A percentile compares a stretch with the other conserved stretches of the same genome.
Evolutionary conservation across 2,329 filamentous ascomycete genomes (phyloP).

Genomic region (Nectriaceae sp.): DNA sequence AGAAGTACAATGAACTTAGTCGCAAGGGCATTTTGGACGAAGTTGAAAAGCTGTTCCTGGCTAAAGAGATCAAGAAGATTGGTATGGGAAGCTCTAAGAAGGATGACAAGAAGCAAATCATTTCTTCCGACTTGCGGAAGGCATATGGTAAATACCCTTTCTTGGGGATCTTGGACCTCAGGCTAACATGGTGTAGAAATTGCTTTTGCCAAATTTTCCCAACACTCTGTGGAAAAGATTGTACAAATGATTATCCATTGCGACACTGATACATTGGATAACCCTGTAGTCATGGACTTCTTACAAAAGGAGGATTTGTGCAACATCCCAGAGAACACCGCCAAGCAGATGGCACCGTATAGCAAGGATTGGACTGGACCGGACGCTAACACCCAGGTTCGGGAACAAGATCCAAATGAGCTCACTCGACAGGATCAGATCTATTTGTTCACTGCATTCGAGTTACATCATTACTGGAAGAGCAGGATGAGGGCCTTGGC

Average conservation of each 20-base stretch:
- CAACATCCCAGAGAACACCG: conserved; percentile 85
- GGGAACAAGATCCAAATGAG: conserved; percentile 85
- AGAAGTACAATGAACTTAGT: conserved; percentile 92
- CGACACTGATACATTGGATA: conserved; percentile 85
- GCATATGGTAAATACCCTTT: conserved; percentile 66
- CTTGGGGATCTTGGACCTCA: neutral
- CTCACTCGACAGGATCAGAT: conserved; percentile 95
- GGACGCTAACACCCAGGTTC: conserved; percentile 72
- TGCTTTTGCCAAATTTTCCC: conserved; percentile 90
- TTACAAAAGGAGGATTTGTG: conserved; percentile 90
- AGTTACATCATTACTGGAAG: conserved; percentile 98
- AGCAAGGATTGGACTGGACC: conserved; percentile 95
- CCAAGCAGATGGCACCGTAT: conserved; percentile 92
- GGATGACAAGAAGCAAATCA: conserved; percentile 96
- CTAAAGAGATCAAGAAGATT: conserved; percentile 91
- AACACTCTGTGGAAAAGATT: conserved; percentile 78
- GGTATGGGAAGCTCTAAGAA: conserved; percentile 73
- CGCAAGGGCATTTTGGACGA: conserved; percentile 95
- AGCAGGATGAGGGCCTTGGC: conserved; percentile 89
- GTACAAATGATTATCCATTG: conserved; percentile 95
- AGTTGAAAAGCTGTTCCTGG: conserved; percentile 95
- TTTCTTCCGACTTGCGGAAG: conserved; percentile 86
- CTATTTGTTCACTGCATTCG: conserved; percentile 88
- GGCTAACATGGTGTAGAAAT: conserved; percentile 63
- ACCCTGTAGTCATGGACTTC: conserved; percentile 94